A percentile compares a stretch with the other conserved stretches of the same genome.
Conservation (phyloP, 768 basidiomycete genomes). For the Pulveroboletus frians region DNA sequence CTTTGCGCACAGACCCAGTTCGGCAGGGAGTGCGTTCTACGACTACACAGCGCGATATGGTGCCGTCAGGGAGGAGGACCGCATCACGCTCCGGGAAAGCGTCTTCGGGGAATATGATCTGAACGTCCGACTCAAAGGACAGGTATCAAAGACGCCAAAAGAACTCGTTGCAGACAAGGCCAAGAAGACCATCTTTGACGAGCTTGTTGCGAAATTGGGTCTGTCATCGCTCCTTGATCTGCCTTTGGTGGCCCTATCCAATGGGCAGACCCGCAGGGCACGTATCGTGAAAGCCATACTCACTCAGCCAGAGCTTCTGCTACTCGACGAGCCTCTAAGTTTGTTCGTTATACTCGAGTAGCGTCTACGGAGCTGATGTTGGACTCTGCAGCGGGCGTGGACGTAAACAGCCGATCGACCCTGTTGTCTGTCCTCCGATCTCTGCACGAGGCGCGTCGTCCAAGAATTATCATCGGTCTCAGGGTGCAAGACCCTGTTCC, state of each 20-base stretch:
- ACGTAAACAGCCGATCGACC: constrained; percentile 51
- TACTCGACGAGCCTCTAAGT: constrained; percentile 94
- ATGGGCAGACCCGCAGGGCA: constrained; percentile 87
- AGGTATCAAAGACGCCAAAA: constrained; percentile 16
- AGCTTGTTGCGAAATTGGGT: constrained; percentile 51
- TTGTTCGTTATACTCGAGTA: constrained; percentile 18
- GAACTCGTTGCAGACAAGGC: constrained; percentile 24
- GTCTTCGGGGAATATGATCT: constrained; percentile 53
- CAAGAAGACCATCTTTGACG: constrained; percentile 41
- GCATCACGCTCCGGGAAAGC: constrained; percentile 66
- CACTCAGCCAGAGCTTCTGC: constrained; percentile 60
- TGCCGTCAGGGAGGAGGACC: constrained; percentile 80
- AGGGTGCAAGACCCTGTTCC: constrained; percentile 70
- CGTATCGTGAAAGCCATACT: constrained; percentile 77
- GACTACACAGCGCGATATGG: constrained; percentile 94
- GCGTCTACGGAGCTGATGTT: not conserved
- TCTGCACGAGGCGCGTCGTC: constrained; percentile 44
- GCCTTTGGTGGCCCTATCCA: constrained; percentile 80
- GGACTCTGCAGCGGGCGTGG: constrained; percentile 64
- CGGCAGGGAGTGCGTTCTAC: constrained; percentile 69
- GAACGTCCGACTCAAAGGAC: constrained; percentile 25
- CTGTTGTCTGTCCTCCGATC: constrained; percentile 52
- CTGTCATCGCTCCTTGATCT: constrained; percentile 67
- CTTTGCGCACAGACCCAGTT: constrained; percentile 57
- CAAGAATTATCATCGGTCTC: constrained; percentile 62